A percentile compares a stretch with the other conserved stretches of the same genome.
phyloP scores from a whole-genome alignment of 1,139 yeast genomes.

The Saccharomyces hybrid region DNA sequence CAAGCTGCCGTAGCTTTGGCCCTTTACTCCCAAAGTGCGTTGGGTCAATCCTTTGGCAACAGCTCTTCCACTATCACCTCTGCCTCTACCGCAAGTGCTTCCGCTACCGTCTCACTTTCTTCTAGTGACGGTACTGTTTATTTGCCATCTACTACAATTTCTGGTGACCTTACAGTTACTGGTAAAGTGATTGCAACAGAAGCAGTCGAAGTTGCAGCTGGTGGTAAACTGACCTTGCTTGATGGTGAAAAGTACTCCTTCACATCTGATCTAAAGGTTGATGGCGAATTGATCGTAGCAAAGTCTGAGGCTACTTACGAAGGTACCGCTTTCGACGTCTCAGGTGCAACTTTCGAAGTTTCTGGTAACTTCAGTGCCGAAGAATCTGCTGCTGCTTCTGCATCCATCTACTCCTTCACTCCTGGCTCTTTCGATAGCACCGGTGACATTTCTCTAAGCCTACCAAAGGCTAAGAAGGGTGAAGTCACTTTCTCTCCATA shows the following conservation, averaged over 20 bases:
- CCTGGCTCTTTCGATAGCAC: no score
- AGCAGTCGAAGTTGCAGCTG: not conserved
- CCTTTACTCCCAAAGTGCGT: not conserved
- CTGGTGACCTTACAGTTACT: not conserved
- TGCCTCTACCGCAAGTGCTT: not conserved
- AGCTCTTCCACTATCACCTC: not conserved
- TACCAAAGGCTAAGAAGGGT: no score
- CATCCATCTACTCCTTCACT: no score
- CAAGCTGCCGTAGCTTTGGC: conserved; percentile 2
- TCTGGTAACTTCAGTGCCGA: no score
- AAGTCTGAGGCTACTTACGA: not conserved
- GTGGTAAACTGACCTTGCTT: not conserved
- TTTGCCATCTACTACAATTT: not conserved
- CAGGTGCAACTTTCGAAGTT: not conserved
- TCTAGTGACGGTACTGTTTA: not conserved
- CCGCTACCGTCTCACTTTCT: not conserved
- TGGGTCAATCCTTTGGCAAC: no score
- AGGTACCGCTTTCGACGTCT: not conserved
- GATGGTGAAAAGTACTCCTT: conserved; percentile 1
- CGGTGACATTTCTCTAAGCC: no score
- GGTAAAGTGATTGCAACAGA: conserved; percentile 3
- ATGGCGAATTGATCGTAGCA: not conserved
- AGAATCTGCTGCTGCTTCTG: no score
- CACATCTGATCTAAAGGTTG: not conserved
- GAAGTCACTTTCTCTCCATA: no score